Base-by-base conservation (phyloP, 768 basidiomycete genomes). In the Dioszegia crocea region DNA sequence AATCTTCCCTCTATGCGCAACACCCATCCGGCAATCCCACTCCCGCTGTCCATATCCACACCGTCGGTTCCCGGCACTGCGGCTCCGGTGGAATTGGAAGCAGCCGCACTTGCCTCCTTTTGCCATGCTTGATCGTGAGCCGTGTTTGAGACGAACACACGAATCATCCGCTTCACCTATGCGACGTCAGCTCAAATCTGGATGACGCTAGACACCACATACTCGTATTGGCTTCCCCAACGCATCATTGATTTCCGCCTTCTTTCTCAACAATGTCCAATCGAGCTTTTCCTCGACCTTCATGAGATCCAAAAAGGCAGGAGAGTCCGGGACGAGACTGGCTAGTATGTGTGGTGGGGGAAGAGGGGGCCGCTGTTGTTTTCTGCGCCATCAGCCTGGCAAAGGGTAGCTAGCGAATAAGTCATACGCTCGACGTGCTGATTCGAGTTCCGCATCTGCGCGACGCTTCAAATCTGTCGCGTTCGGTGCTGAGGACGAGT, bases 191-290 rank as follows among this genome's bases (percentile, higher is more conserved):
- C 33, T n/a, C n/a, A n/a, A n/a, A n/a, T n/a, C n/a, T n/a, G 38
- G 49, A 9, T 14, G 4, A 23, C 38, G 49, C 31, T 26, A 9
- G 19, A 12, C n/a, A n/a, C n/a, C n/a, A 76, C 81, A 61, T 62
- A 90, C 91, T 4, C 85, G 84, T 19, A 87, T 84, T 31, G 83
- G 85, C 58, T 86, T 82, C 21, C 83, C 83, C 45, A 93, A 73
- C n/a, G 90, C 85, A 71, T 97, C 92, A 71, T 91, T 88, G 30
- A 97, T 85, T 73, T 97, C 92, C 10, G 87, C 87, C 66, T 83
- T 85, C 78, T 94, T 94, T 73, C 93, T 82, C 73, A 85, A 85
- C 81, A 93, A 87, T 3, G 91, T 93, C 93, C 93, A 96, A 76
- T 97, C 92, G 16, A 97, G 80, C 73, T 87, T 89, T 58, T 88